These are phyloP conservation scores for Botrytis elliptica DNA, from an alignment of 2,329 filamentous ascomycete genomes.

Conservation along the genomic window DNA sequence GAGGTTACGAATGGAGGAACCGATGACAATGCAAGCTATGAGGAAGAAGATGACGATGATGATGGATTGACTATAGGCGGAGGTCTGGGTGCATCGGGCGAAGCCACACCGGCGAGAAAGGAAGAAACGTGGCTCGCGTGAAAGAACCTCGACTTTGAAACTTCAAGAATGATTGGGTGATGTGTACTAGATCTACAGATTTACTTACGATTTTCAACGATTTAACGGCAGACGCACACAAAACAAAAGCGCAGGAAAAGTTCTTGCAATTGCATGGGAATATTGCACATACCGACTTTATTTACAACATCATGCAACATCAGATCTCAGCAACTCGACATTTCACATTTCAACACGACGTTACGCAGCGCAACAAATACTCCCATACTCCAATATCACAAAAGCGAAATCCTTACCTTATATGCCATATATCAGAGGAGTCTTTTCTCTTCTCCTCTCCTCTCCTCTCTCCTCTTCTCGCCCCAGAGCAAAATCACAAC, in stretches of 20 bases:
- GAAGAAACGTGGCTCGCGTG: slow-evolving; percentile 39
- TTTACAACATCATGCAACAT: not conserved
- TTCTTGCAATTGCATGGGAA: not conserved
- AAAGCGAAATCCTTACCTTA: not conserved
- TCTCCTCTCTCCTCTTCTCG: not conserved
- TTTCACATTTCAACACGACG: not conserved
- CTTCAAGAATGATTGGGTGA: not conserved
- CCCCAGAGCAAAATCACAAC: not conserved
- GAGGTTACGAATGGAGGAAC: slow-evolving; percentile 36
- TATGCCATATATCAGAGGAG: not conserved
- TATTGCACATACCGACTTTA: not conserved
- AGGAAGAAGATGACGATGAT: slow-evolving; percentile 51
- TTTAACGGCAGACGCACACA: not conserved
- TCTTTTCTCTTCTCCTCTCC: not conserved
- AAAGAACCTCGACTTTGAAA: not conserved
- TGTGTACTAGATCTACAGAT: not conserved
- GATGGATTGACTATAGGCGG: slow-evolving; percentile 40
- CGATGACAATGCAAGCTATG: slow-evolving; percentile 30
- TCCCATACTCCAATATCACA: not conserved
- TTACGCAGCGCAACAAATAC: not conserved
- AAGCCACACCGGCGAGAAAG: slow-evolving; percentile 35
- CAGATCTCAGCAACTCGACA: not conserved
- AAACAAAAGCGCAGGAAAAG: not conserved
- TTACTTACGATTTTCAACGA: not conserved
- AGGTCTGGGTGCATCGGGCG: slow-evolving; percentile 24